Base-by-base conservation (phyloP, 495 filamentous ascomycete species). In the Neurospora sp. region DNA sequence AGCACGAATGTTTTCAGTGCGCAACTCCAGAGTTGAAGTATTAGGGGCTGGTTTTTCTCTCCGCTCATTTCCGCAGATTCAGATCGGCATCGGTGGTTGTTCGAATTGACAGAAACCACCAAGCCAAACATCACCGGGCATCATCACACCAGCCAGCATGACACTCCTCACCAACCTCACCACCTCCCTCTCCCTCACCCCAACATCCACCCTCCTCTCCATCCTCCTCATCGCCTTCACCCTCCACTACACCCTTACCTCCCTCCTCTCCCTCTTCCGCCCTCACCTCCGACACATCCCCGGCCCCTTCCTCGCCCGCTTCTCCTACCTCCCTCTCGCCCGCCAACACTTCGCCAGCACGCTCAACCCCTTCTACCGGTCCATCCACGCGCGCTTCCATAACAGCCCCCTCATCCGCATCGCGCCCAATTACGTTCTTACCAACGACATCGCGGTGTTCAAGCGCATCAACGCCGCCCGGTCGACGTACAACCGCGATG, bases 381-480 rank as follows among this genome's bases (percentile, higher is more conserved):
- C 39, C 69, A 66, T 77, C 44, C 72, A 72, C 40, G 38, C 69
- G 18, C 38, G 44, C 39, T 77, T 70, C 27, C 7, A 18, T 27
- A 40, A 75, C 23, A 72, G 73, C 16, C 71, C 77, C 11, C 54
- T 84, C 4, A 80, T 80, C 35, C 79, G 83, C 6, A 77, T 83
- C 44, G 80, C 74, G 12, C 82, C 81, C n/a, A 73, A 78, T 18
- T 71, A 78, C 23, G 78, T 85, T 7, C 71, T 85, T 7, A 84
- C 83, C 12, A 70, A 74, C n/a, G 83, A 85, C 71, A 79, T 83
- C 9, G 82, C 80, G 9, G 69, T 85, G 2, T 69, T 84, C n/a
- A 42, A 69, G 20, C 76, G 73, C 44, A 80, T 79, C 72, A 79
- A 69, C 71, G 77, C 75, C 1, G 82, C 78, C 11, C 76, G 81